Evolutionary conservation across 257 asterid genomes (phyloP), one percentile per base, ranked within the genome.

Genomic region (Pogostemon cablin): DNA sequence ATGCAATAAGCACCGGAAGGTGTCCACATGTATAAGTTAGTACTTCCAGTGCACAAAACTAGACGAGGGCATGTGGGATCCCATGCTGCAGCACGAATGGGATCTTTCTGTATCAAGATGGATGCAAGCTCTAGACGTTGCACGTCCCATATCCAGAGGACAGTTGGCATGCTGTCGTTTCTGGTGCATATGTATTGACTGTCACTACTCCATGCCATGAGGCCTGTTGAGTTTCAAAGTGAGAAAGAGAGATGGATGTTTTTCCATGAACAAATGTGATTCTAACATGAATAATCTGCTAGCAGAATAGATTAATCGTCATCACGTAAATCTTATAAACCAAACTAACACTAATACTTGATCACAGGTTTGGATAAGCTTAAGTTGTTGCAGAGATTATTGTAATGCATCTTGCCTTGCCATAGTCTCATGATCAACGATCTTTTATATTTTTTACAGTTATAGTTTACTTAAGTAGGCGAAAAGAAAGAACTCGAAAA

Each of bases 131-230:
- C 96, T 3, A 91, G 95, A 62, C 62, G 96, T 9, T 89, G 93
- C 9, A 84, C 81, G 74, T 95, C 97, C 99, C 99, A 95, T 79
- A 95, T 79, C 99, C 99, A 95, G n/a, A 91, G 84, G 55, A 91
- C 98, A 3, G 88, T 79, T 41, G 98, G 98, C 92, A 93, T 88
- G 86, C 90, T 90, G 82, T 93, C 98, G 12, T 90, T 95, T 56
- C 99, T 96, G 12, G 96, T 91, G 73, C 96, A 95, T 75, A 91
- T 81, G 66, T 79, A 91, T 52, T 80, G 92, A 80, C 96, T 89
- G 84, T 95, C 91, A 6, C 78, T 76, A 88, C 99, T 95, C 99
- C 99, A 95, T 60, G 96, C 88, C 82, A 91, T 65, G 11, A 95
- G 92, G 43, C 98, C 99, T 95, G 88, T 72, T 58, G 8, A 71